A percentile compares a stretch with the other conserved stretches of the same genome.
phyloP scores from a whole-genome alignment of 306 rosid genomes.

The Fragaria iinumae region DNA sequence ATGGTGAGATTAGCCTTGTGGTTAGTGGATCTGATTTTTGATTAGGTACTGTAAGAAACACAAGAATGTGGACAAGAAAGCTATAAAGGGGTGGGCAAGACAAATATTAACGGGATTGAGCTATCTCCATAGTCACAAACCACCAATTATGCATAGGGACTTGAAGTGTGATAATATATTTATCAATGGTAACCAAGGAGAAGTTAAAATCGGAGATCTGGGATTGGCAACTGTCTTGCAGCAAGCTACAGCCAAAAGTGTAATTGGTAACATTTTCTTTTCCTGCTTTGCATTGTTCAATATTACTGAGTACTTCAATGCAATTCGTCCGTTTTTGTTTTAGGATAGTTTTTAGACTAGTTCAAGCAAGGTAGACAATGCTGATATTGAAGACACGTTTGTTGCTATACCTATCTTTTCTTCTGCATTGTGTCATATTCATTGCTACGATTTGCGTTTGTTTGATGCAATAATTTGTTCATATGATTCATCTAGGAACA shows the following conservation, averaged over 20 bases:
- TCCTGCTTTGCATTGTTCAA: background rate
- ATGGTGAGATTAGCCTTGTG: constrained; percentile 9
- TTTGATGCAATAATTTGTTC: background rate
- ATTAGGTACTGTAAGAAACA: constrained; percentile 41
- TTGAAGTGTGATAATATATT: constrained; percentile 51
- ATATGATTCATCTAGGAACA: constrained; percentile 36
- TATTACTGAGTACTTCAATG: background rate
- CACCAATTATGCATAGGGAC: constrained; percentile 53
- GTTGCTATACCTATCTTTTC: background rate
- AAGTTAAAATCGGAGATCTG: constrained; percentile 54
- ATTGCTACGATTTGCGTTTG: background rate
- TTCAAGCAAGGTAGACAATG: background rate
- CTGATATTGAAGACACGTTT: background rate
- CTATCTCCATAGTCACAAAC: constrained; percentile 46
- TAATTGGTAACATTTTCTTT: constrained; percentile 25
- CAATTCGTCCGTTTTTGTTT: background rate
- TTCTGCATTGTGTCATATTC: background rate
- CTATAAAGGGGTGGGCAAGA: constrained; percentile 50
- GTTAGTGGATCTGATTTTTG: constrained; percentile 6
- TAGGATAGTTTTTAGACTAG: background rate
- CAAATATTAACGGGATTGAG: constrained; percentile 43
- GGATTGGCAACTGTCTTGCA: constrained; percentile 48
- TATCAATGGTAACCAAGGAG: constrained; percentile 47
- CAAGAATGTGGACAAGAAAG: constrained; percentile 48
- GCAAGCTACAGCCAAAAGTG: constrained; percentile 42